These are phyloP conservation scores for Auxenochlorella pyrenoidosa DNA, from an alignment of 139 green algal genomes.

Conservation along the genomic window DNA sequence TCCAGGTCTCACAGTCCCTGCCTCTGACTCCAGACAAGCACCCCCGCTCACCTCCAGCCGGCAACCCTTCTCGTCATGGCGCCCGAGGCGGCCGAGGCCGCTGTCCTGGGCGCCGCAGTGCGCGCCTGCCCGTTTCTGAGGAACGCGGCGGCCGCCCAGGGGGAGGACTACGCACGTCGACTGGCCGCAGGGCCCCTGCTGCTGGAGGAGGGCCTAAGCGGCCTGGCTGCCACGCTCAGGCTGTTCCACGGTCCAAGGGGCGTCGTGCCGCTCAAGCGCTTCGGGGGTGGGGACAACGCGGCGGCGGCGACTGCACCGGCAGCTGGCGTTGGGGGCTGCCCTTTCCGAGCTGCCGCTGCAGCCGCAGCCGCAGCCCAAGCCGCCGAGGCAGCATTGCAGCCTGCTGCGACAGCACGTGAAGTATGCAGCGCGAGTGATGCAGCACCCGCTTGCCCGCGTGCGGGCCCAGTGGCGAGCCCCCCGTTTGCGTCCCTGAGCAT, in stretches of 20 bases:
- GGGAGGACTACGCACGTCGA: slow-evolving; percentile 35
- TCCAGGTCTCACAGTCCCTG: not conserved
- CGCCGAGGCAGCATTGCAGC: not conserved
- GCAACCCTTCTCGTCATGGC: not conserved
- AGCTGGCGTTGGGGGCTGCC: not conserved
- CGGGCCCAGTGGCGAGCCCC: not conserved
- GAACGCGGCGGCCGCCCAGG: slow-evolving; percentile 27
- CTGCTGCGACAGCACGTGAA: too few relatives aligned
- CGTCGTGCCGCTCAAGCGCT: slow-evolving; percentile 36
- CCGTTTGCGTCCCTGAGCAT: slow-evolving; percentile 45
- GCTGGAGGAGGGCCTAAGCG: slow-evolving; percentile 1
- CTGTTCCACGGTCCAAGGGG: slow-evolving; percentile 40
- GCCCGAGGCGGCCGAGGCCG: not conserved
- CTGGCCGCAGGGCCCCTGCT: slow-evolving; percentile 30
- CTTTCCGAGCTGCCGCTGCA: not conserved
- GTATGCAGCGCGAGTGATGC: too few relatives aligned
- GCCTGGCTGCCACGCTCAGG: slow-evolving; percentile 14
- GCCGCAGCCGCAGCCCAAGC: too few relatives aligned
- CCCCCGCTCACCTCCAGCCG: not conserved
- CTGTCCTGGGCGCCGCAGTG: slow-evolving; percentile 22
- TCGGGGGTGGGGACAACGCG: not conserved
- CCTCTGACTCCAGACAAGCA: too few relatives aligned
- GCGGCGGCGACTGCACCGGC: not conserved
- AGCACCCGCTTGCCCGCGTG: not conserved
- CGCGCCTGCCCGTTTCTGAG: slow-evolving; percentile 51